Base-by-base conservation (phyloP, 164 flowering plant genomes). In the Pachysandra terminalis region DNA sequence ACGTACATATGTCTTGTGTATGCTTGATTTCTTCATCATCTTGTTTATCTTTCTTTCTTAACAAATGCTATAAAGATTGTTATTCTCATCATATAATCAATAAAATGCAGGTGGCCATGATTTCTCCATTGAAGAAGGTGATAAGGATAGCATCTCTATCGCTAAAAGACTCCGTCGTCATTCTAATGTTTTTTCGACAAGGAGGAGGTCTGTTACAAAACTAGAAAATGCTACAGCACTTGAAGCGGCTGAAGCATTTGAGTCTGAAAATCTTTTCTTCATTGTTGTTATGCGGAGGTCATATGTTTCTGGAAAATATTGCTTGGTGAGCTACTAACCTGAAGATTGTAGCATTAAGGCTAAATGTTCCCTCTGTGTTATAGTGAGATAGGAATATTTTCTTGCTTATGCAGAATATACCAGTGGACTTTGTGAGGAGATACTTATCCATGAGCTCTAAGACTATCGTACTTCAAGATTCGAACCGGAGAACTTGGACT, bases 221-320 rank as follows among this genome's bases (percentile, higher is more conserved):
- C 13, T 1, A 19, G 41, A 26, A 49, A 62, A 23, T 49, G 55
- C 17, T 0, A 59, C 48, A 41, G 66, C 27, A 15, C 14, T 68
- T 24, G 23, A 64, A 32, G 62, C 32, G 40, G 77, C 77, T 12
- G 40, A 6, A 58, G 61, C 56, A 6, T 58, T 71, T 22, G n/a
- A 51, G 51, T 74, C 75, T 26, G 32, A 40, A 7, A 74, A 71
- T 15, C 75, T 78, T 32, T 68, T 61, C 53, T 71, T 57, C 69
- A 56, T n/a, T 12, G 64, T 58, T 26, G 28, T 26, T 9, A 68
- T 78, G 81, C 66, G 24, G 15, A 68, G 54, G 10, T 68, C 81
- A 7, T 58, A 66, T 66, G 74, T 77, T 40, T 14, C 40, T 28
- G 0, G 60, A 1, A 2, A 3, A 9, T 55, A 5, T 26, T 6